Evolutionary conservation across 2,329 filamentous ascomycete species (phyloP).

Genomic region (Monilinia fructicola): DNA sequence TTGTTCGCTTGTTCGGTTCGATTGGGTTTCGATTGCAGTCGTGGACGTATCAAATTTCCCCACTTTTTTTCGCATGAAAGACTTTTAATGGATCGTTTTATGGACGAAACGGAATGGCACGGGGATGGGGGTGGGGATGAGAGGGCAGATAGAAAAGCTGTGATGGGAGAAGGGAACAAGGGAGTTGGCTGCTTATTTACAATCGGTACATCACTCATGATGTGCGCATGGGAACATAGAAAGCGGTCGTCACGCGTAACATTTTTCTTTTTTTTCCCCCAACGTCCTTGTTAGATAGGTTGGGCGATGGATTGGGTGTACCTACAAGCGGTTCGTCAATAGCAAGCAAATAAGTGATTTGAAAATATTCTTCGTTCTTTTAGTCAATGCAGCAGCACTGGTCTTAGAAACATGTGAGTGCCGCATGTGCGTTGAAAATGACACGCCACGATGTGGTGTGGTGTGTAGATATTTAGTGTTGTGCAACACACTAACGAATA

Average conservation of each 20-base stretch:
- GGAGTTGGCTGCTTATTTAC: background rate
- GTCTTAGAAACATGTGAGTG: background rate
- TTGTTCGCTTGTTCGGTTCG: background rate
- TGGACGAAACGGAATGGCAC: background rate
- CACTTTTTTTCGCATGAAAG: background rate
- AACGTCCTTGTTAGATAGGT: background rate
- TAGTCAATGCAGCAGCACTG: background rate
- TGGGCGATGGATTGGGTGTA: background rate
- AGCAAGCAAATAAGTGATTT: background rate
- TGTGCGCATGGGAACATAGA: constrained; percentile 4
- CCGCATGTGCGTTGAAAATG: background rate
- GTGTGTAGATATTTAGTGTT: background rate
- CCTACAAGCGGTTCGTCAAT: background rate
- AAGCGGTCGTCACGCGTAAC: background rate
- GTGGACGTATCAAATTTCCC: background rate
- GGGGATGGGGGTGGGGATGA: too few species aligned
- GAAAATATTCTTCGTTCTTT: background rate
- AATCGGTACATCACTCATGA: background rate
- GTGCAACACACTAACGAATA: background rate
- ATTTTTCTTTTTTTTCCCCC: background rate
- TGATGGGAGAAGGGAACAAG: background rate
- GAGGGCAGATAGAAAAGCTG: background rate
- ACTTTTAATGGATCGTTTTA: background rate
- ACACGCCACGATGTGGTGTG: background rate
- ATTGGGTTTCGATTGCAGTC: constrained; percentile 1